Evolutionary conservation across 345 rosid genomes (phyloP).

Genomic region (Cardiospermum halicacabum): DNA sequence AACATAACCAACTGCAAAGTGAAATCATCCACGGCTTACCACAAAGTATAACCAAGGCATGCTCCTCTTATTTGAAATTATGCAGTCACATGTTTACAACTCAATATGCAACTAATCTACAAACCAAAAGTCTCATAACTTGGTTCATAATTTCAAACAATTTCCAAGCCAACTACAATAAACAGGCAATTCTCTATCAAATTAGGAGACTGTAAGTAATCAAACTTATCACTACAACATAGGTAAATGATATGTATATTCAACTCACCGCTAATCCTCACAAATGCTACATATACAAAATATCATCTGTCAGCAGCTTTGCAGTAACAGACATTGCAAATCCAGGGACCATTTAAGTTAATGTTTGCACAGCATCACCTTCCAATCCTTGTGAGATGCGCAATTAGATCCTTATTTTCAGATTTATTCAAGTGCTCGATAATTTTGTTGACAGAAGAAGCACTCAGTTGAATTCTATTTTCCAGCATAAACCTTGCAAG

Average conservation of each 20-base stretch:
- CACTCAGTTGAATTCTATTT: conserved; percentile 37
- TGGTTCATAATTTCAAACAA: not conserved
- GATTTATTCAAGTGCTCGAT: conserved; percentile 33
- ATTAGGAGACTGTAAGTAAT: not conserved
- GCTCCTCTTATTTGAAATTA: not conserved
- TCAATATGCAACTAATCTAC: not conserved
- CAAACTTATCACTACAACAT: not conserved
- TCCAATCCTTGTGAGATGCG: conserved; percentile 23
- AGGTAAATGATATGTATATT: not conserved
- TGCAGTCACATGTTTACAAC: not conserved
- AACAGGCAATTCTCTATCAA: not conserved
- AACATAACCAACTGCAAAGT: conserved; percentile 62
- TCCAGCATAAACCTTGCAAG: conserved; percentile 50
- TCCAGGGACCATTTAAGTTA: not conserved
- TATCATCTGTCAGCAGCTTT: too few relatives aligned
- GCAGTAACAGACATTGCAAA: not conserved
- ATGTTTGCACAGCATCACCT: conserved; percentile 15
- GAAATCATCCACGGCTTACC: not conserved
- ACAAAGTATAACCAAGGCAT: conserved; percentile 4
- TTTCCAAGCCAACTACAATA: not conserved
- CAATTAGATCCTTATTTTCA: conserved; percentile 39
- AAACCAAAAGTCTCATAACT: not conserved
- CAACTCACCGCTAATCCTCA: not conserved
- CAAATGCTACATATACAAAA: too few relatives aligned
- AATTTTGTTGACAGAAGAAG: conserved; percentile 34